Conservation (phyloP, 2,329 filamentous ascomycete species). For the Cercospora citrullina region DNA sequence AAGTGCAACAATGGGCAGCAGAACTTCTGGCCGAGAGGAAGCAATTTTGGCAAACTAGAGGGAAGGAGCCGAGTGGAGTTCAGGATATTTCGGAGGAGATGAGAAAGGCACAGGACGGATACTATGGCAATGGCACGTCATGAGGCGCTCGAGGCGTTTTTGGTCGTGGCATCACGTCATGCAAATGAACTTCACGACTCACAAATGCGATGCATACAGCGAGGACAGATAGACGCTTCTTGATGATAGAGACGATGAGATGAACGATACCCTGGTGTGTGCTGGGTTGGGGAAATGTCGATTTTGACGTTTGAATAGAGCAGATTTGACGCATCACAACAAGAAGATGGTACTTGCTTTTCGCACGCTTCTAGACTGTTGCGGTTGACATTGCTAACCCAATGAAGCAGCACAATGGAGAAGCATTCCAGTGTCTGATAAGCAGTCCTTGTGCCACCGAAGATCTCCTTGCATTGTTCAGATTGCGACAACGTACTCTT, state of each 20-base stretch:
- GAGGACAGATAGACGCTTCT: neutral
- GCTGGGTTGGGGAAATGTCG: neutral
- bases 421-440: neutral
- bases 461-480: neutral
- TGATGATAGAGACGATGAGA: neutral
- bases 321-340: neutral
- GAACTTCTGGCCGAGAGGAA: slow-evolving; percentile 75
- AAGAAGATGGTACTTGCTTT: neutral
- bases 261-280: neutral
- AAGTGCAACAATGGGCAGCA: slow-evolving; percentile 77
- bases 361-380: neutral
- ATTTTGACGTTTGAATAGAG: neutral
- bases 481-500: neutral
- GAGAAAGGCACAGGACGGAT: slow-evolving; percentile 38
- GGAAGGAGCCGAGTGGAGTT: slow-evolving; percentile 33
- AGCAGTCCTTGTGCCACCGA: neutral
- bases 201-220: neutral
- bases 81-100: slow-evolving; percentile 31
- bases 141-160: neutral
- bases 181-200: neutral
- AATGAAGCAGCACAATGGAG: neutral
- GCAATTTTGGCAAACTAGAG: slow-evolving; percentile 62
- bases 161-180: neutral
- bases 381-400: neutral
- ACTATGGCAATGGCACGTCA: slow-evolving; percentile 34